These are phyloP conservation scores for Reticulascus tulasneorum DNA, from an alignment of 2,329 filamentous ascomycete species.

Conservation along the genomic window DNA sequence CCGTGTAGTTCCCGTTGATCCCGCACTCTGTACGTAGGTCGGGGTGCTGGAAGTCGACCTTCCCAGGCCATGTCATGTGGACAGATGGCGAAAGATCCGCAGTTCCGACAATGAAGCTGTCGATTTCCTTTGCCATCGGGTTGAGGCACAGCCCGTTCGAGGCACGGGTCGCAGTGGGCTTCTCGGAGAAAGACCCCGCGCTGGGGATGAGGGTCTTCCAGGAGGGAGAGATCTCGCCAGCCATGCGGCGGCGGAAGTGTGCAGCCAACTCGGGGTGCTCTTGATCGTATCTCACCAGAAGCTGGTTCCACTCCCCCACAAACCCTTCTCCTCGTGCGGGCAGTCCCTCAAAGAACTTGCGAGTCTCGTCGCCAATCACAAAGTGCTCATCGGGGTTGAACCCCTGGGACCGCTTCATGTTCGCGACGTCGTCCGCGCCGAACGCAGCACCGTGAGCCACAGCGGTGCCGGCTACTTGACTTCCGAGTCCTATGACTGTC, in stretches of 20 bases:
- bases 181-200: conserved; percentile 38
- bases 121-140: conserved; percentile 42
- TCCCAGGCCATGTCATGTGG: conserved; percentile 52
- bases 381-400: conserved; percentile 31
- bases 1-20: conserved; percentile 50
- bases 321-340: conserved; percentile 37
- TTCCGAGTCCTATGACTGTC: conserved; percentile 53
- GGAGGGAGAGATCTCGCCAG: conserved; percentile 42
- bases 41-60: conserved; percentile 45
- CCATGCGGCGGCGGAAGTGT: conserved; percentile 43
- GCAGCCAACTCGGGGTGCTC: conserved; percentile 44
- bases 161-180: conserved; percentile 45
- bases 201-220: conserved; percentile 46
- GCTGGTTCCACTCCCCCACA: conserved; percentile 42
- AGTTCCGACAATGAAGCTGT: conserved; percentile 49
- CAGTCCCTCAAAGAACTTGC: conserved; percentile 45
- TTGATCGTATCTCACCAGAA: conserved; percentile 37
- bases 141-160: conserved; percentile 46
- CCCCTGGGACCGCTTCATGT: conserved; percentile 27
- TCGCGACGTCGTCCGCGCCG: conserved; percentile 47
- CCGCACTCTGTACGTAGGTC: conserved; percentile 37
- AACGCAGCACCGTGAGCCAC: conserved; percentile 56
- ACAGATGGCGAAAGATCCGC: conserved; percentile 50
- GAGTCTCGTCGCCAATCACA: conserved; percentile 39
- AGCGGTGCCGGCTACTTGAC: conserved; percentile 43